Evolutionary conservation across 306 rosid genomes (phyloP).

Genomic region (Coriaria nepalensis): DNA sequence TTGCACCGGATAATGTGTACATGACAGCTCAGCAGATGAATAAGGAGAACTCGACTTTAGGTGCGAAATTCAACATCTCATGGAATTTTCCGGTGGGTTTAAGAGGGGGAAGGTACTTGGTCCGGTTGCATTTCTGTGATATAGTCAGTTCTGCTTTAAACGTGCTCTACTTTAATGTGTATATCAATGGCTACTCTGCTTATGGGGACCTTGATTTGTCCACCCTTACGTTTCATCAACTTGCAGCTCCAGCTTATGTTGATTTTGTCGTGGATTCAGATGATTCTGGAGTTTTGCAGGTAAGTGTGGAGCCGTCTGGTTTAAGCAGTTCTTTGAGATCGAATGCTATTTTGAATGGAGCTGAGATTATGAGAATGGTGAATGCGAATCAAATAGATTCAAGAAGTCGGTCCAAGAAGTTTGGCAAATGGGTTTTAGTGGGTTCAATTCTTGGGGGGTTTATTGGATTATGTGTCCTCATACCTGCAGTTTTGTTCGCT

Average conservation of each 20-base stretch:
- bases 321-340: constrained; percentile 45
- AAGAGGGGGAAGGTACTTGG: constrained; percentile 32
- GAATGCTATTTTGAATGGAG: constrained; percentile 92
- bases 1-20: constrained; percentile 73
- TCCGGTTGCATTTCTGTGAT: constrained; percentile 88
- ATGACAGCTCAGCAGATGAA: constrained; percentile 93
- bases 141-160: constrained; percentile 58
- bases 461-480: constrained; percentile 26
- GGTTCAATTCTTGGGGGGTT: constrained; percentile 56
- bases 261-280: constrained; percentile 68
- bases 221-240: constrained; percentile 31
- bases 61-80: constrained; percentile 55
- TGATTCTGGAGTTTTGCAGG: constrained; percentile 35
- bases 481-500: constrained; percentile 32
- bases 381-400: constrained; percentile 15
- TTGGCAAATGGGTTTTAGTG: constrained; percentile 36
- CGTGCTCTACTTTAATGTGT: constrained; percentile 66
- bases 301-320: constrained; percentile 86
- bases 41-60: constrained; percentile 28
- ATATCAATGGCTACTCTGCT: constrained; percentile 62
- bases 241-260: constrained; percentile 60
- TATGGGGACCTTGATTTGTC: constrained; percentile 77
- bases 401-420: constrained; percentile 15
- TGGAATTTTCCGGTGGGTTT: constrained; percentile 61
- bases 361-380: constrained; percentile 83